Evolutionary conservation across 495 filamentous ascomycete genomes (phyloP).

Genomic region (Talaromyces thailandensis): DNA sequence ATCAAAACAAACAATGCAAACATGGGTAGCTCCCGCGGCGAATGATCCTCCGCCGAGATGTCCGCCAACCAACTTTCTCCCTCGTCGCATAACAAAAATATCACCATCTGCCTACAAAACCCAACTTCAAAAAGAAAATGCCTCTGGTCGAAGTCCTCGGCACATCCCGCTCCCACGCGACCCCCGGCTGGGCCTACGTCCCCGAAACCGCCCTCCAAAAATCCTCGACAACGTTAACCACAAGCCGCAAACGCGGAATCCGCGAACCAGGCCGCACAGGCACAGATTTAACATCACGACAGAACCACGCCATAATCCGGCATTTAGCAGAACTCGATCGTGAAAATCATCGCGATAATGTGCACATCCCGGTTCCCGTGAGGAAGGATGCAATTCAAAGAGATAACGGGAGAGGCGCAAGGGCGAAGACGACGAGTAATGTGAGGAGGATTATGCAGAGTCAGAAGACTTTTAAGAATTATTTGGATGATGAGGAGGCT

Average conservation of each 20-base stretch:
- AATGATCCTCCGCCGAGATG: background rate
- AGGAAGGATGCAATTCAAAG: constrained; percentile 29
- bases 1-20: constrained; percentile 6
- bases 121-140: constrained; percentile 22
- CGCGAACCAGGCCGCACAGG: constrained; percentile 33
- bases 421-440: constrained; percentile 26
- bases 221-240: constrained; percentile 39
- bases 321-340: constrained; percentile 73
- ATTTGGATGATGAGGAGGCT: constrained; percentile 83
- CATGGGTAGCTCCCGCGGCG: background rate
- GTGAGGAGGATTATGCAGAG: constrained; percentile 86
- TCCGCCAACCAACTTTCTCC: background rate
- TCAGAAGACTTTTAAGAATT: constrained; percentile 86
- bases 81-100: background rate
- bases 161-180: constrained; percentile 51
- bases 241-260: constrained; percentile 51
- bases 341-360: constrained; percentile 62
- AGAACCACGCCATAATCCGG: constrained; percentile 66
- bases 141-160: constrained; percentile 69
- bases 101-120: background rate
- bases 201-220: constrained; percentile 52
- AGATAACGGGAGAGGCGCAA: background rate
- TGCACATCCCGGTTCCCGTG: constrained; percentile 54
- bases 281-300: constrained; percentile 59
- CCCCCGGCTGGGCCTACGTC: constrained; percentile 85